Evolutionary conservation across 31 red algal genomes (phyloP).

Genomic region (Pterothamnion heteromorphum): DNA sequence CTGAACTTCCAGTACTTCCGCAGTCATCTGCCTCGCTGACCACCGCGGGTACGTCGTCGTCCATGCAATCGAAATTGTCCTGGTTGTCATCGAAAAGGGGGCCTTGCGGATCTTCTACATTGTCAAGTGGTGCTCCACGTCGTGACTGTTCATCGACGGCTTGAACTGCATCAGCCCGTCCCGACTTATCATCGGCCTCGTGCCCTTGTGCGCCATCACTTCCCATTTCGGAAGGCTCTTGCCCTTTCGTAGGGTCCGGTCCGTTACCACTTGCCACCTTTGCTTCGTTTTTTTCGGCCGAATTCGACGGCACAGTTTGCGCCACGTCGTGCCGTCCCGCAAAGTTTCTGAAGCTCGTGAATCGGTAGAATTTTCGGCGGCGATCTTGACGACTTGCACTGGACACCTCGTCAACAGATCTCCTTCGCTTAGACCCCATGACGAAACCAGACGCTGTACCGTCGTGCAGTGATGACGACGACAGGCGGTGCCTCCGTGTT

Average conservation of each 20-base stretch:
- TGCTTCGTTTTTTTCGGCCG: background rate
- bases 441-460: background rate
- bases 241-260: background rate
- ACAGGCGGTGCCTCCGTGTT: background rate
- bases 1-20: background rate
- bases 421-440: background rate
- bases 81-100: background rate
- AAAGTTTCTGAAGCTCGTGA: background rate
- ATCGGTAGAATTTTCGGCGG: background rate
- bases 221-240: background rate
- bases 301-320: background rate
- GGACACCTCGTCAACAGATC: background rate
- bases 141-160: slow-evolving; percentile 1
- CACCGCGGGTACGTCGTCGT: background rate
- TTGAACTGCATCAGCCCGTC: too few relatives aligned
- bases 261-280: background rate
- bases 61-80: background rate
- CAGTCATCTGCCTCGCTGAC: background rate
- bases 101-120: background rate
- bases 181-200: too few relatives aligned
- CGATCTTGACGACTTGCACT: background rate
- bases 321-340: background rate
- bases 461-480: background rate
- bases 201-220: background rate
- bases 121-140: background rate